Evolutionary conservation across 495 filamentous ascomycete genomes (phyloP), one percentile per base, ranked within the genome.

Genomic region (Xylaria intraflava): DNA sequence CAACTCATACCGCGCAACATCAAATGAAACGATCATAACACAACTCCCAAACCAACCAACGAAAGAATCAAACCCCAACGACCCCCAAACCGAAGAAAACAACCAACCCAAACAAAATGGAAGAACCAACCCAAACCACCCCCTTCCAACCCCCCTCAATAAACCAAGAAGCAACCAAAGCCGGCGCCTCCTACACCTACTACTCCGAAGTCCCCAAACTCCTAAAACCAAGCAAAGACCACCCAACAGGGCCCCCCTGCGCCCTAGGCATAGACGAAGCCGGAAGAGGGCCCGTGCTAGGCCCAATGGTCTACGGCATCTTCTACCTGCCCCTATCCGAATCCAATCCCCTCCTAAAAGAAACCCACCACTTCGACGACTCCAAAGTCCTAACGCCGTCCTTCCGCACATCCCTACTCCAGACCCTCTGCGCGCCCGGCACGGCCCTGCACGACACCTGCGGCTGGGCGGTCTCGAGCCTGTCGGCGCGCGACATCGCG

Each of bases 291-390:
- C 94, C 93, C 17, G 94, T 97, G 6, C 78, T 98, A 3, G 93
- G 93, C 2, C 92, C 93, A 10, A 98, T 98, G 93, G 91, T 97
- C 56, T 97, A 97, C 75, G 86, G 85, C 53, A 78, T 90, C 59
- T 87, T 92, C 75, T 96, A 90, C 73, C 79, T 96, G 1, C 90
- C 90, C 0, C 49, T 80, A 2, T 52, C 76, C 1, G 73, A 81
- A 31, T 87, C 90, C 30, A 80, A 79, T 56, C 76, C 84, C 2
- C 80, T 96, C 17, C 83, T 96, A 2, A 82, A 86, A 7, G 60
- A 77, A 27, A 81, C 84, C 6, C 85, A 96, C 72, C 83, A 83
- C 70, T 96, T 96, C 71, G 83, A 95, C 75, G 90, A 96, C 72
- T 90, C 86, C 65, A 96, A 96, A 72, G 87, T 86, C 8, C 82